Base-by-base conservation (phyloP, 2,329 filamentous ascomycete genomes). In the Chaetomiaceae sp. region DNA sequence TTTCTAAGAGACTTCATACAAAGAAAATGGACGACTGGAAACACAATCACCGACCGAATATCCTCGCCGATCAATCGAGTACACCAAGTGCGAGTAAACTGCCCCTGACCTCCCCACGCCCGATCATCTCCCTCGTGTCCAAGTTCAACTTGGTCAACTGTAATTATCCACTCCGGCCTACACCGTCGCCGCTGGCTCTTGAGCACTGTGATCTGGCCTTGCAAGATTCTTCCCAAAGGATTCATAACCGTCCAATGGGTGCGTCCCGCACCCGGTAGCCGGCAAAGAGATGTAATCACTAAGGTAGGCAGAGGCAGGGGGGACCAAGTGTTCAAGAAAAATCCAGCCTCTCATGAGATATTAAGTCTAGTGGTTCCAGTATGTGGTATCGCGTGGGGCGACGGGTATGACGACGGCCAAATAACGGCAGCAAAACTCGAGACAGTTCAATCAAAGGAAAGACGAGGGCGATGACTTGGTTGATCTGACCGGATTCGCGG, bases 351-450 rank as follows among this genome's bases (percentile, higher is more conserved):
- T 57, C 41, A 48, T 55, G 48, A 59, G 49, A 56, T 73, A 73
- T 74, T 74, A 74, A 72, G 69, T 73, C 71, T 74, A 73, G 64
- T 62, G 64, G 65, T 69, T 67, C 69, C 69, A 66, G 65, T 72
- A 71, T 67, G 67, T 65, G 69, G 64, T 58, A 54, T 8, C 52
- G 47, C 21, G 37, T 27, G 30, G n/a, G 53, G 52, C 33, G 21
- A 14, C 53, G 52, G 38, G 34, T 57, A 54, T 61, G 54, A 53
- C 43, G 50, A 41, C 43, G 37, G 32, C 51, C 33, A 53, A 14
- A 32, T 8, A 30, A 52, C 37, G 36, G 53, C 55, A 56, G 53
- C 54, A 53, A 57, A 55, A 53, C 48, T 55, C 51, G 45, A 51
- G 54, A 60, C 55, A 54, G 47, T 50, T 54, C 43, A 40, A 55